Conservation (phyloP, 345 rosid genomes). For the Eucalyptus melliodora region DNA sequence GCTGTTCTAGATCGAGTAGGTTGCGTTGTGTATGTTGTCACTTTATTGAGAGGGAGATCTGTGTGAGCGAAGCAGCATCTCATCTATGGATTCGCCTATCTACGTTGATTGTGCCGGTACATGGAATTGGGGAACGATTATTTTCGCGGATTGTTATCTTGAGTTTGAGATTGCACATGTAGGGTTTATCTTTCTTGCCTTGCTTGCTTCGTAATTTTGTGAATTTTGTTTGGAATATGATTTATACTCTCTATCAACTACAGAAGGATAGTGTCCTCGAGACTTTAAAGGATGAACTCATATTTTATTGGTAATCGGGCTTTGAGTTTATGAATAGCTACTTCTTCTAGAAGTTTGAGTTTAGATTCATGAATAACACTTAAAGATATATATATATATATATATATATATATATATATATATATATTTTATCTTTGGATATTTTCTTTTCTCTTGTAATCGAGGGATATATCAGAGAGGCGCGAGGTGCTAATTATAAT, state of each 20-base stretch:
- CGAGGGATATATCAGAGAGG: too few species aligned
- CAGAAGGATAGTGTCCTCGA: rapidly evolving
- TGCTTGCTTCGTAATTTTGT: not conserved
- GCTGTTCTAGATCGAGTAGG: not conserved
- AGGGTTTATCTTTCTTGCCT: not conserved
- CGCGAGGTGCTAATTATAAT: too few species aligned
- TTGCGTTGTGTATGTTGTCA: not conserved
- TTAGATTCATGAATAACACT: too few species aligned
- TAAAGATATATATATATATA: too few species aligned
- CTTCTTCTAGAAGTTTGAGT: too few species aligned
- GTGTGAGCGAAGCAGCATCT: not conserved
- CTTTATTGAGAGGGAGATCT: not conserved
- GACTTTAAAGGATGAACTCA: too few species aligned
- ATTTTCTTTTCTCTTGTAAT: too few species aligned
- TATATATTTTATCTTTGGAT: too few species aligned
- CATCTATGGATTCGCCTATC: not conserved
- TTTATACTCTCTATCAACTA: too few species aligned
- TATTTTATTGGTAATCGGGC: too few species aligned
- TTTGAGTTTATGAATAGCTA: too few species aligned
- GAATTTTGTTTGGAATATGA: not conserved
- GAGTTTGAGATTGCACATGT: not conserved
- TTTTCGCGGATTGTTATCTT: not conserved
- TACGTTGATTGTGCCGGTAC: not conserved
- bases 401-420: too few species aligned
- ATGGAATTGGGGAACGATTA: not conserved